These are phyloP conservation scores for Fistulinella cinereoalba DNA, from an alignment of 1,284 basidiomycete species.

Conservation along the genomic window DNA sequence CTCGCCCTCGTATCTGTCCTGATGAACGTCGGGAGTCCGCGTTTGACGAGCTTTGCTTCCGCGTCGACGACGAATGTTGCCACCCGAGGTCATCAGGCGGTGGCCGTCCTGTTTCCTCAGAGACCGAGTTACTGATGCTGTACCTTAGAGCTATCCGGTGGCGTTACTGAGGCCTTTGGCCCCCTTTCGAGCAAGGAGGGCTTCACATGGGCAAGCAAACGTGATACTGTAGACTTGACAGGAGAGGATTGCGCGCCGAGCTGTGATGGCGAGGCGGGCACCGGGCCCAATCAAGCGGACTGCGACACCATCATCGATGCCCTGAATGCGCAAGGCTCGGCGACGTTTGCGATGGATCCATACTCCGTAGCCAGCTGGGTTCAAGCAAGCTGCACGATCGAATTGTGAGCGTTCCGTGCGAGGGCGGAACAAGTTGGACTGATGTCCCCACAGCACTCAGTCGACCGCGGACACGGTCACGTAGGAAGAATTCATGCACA, in stretches of 20 bases:
- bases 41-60: not conserved
- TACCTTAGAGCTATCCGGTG: not conserved
- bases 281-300: constrained; percentile 10
- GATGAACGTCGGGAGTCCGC: not conserved
- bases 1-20: not conserved
- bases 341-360: not conserved
- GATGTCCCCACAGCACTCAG: constrained; percentile 5
- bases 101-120: not conserved
- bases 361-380: constrained; percentile 9
- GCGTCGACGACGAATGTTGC: not conserved
- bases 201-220: not conserved
- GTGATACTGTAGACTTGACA: constrained; percentile 2
- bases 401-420: too few relatives aligned
- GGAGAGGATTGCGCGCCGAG: not conserved
- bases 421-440: too few relatives aligned
- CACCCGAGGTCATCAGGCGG: not conserved
- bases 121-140: not conserved
- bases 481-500: not conserved
- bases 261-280: constrained; percentile 1
- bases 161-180: not conserved
- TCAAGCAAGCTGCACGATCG: constrained; percentile 7
- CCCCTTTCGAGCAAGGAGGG: not conserved
- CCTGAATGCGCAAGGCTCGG: not conserved
- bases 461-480: constrained; percentile 11
- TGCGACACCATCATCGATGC: constrained; percentile 7